These are phyloP conservation scores for Colletotrichum destructivum DNA, from an alignment of 2,329 filamentous ascomycete species.

Conservation along the genomic window DNA sequence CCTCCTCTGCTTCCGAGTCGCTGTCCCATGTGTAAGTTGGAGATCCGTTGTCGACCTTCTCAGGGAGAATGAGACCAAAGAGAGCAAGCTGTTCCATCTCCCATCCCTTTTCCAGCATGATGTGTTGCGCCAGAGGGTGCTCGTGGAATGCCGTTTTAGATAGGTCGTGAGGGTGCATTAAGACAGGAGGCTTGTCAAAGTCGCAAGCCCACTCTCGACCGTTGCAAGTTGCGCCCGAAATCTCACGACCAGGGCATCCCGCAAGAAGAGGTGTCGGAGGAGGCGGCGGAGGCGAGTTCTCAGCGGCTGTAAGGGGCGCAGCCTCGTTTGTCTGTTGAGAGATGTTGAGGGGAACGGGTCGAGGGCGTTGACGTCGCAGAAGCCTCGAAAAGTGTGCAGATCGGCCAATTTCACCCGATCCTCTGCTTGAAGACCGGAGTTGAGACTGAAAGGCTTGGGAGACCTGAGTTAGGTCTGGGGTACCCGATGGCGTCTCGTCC, in stretches of 20 bases:
- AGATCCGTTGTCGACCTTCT: conserved; percentile 31
- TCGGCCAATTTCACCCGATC: neutral
- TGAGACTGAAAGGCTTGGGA: neutral
- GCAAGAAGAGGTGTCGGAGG: conserved; percentile 59
- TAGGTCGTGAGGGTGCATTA: conserved; percentile 53
- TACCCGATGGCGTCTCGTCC: neutral
- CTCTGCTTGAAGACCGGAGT: neutral
- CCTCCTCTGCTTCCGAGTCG: conserved; percentile 35
- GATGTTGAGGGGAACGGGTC: neutral
- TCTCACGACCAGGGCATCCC: conserved; percentile 57
- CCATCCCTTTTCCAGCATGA: conserved; percentile 29
- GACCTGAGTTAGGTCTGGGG: neutral
- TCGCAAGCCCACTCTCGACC: conserved; percentile 54
- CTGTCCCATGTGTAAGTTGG: conserved; percentile 37
- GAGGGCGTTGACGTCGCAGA: conserved; percentile 22
- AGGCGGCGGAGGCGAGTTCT: conserved; percentile 7
- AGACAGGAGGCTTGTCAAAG: conserved; percentile 48
- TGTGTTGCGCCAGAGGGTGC: conserved; percentile 53
- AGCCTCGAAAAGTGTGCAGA: conserved; percentile 10
- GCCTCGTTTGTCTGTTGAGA: conserved; percentile 1
- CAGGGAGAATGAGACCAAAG: conserved; percentile 39
- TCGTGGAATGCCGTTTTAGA: conserved; percentile 54
- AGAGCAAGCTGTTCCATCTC: conserved; percentile 31
- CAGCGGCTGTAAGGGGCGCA: neutral
- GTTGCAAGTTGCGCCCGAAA: conserved; percentile 56